A percentile compares a stretch with the other conserved stretches of the same genome.
These are phyloP conservation scores for Chaetoceros muelleri DNA, from an alignment of 108 stramenopile genomes.

Conservation along the genomic window DNA sequence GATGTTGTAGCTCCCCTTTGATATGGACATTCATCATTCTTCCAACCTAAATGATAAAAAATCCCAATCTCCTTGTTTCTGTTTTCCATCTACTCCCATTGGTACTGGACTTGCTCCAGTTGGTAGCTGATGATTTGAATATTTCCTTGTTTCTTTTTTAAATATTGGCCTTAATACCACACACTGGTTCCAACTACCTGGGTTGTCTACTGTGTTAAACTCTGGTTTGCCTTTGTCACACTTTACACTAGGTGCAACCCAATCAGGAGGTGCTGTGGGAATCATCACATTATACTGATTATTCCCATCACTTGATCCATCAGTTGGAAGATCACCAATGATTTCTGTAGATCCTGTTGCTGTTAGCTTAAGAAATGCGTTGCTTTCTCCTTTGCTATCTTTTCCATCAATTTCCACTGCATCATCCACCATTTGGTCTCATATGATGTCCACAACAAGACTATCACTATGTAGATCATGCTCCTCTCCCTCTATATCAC, in stretches of 20 bases:
- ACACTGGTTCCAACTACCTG: neutral
- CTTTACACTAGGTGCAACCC: neutral
- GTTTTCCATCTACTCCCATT: slow-evolving; percentile 3
- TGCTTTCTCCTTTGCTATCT: too few relatives aligned
- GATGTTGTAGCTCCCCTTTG: neutral
- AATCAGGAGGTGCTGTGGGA: neutral
- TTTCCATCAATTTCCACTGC: too few relatives aligned
- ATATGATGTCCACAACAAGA: too few relatives aligned
- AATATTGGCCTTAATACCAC: neutral
- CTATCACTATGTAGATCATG: too few relatives aligned
- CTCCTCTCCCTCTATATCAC: slow-evolving; percentile 2
- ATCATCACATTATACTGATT: neutral
- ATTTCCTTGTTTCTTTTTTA: neutral
- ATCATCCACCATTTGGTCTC: too few relatives aligned
- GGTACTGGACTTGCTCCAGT: slow-evolving; percentile 12
- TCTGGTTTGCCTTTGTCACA: neutral
- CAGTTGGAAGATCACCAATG: neutral
- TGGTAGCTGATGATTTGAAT: slow-evolving; percentile 3
- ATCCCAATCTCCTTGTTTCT: neutral
- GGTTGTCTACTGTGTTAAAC: neutral
- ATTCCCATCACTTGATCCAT: neutral
- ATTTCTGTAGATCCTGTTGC: slow-evolving; percentile 2
- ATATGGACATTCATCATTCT: neutral
- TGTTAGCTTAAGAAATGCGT: slow-evolving; percentile 1
- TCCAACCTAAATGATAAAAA: slow-evolving; percentile 1